Evolutionary conservation across 768 basidiomycete species (phyloP), one percentile per base, ranked within the genome.

Genomic region (Calocera viscosa): DNA sequence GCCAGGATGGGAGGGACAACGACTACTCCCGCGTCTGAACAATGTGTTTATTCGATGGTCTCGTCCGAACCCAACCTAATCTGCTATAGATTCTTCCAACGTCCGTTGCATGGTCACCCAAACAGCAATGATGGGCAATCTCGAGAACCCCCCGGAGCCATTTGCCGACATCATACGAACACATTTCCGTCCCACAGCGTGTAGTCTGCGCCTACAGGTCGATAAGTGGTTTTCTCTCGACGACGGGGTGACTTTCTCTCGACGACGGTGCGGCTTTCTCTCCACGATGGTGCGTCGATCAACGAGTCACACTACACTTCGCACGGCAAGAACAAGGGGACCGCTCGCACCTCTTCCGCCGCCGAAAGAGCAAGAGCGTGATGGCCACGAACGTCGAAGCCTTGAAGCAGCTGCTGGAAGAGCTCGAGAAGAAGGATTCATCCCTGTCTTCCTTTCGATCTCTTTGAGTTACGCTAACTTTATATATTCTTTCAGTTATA

Each of bases 61-160:
- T 49, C 19, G 30, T 17, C 43, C n/a, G 30, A 43, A 34, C 28
- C 63, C 53, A 47, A 12, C 63, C 34, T 38, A 28, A 22, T n/a
- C 28, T 38, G 16, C 39, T 34, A 12, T 70, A 93, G 91, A 94
- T 76, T 94, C 91, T 38, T 89, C 91, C 49, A 97, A 96, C 74
- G 84, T 96, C 35, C 85, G 94, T 30, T 80, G 94, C 19, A 96
- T 96, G 94, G 89, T 90, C 8, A 86, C 94, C 38, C 86, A 83
- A 73, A 91, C 90, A 40, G 93, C 94, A 66, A 94, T 94, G 90
- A 80, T 93, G 24, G 88, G 86, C 49, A 91, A 89, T 73, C 75
- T 94, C 72, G 87, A 86, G 75, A 83, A 82, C 66, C 87, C 90
- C 33, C 90, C 91, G 10, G 89, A 91, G 71, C 90, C 90, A 65